Base-by-base conservation (phyloP, 1,139 yeast genomes). In the Geotrichum klebahnii region DNA sequence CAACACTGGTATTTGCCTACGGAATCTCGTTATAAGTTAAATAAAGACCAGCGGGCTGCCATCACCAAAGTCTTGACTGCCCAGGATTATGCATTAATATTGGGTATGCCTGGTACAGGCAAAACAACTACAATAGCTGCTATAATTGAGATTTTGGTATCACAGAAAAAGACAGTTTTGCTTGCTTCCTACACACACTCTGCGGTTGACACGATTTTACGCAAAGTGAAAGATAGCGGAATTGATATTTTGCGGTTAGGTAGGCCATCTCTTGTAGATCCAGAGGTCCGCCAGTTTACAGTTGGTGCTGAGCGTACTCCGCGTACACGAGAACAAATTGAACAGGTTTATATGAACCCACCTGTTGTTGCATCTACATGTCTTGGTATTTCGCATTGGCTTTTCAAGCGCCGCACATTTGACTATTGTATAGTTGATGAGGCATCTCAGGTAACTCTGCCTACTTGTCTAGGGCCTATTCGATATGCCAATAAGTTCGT, bases 91-190 rank as follows among this genome's bases (percentile, higher is more conserved):
- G 74, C 92, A 2, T 72, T 92, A 57, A 78, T 92, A 31, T 69
- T 90, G 52, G 99, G 99, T 1, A 92, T 94, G 98, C 98, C 98
- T 0, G 99, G 99, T 1, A 92, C 98, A 0, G 99, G 99, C 14
- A 92, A 94, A 63, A 92, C 98, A 0, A 90, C 97, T 0, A 84
- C 90, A 0, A 87, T 92, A 53, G 87, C 95, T 0, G 82, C 83
- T 43, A 65, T 92, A 14, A 83, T 90, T 41, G 73, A 76, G 53
- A 69, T 76, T 35, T 67, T 92, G 32, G 84, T 83, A 0, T 66
- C 67, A 0, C 75, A 75, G 33, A 81, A 80, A 1, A 84, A 85
- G 60, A 73, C 86, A 0, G 84, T 92, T 0, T 70, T 92, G 35
- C 69, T 94, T 44, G 35, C 97, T 0, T 86, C 96, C 0, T 89